These are phyloP conservation scores for Gossypium arboreum DNA, from an alignment of 345 rosid species.

Conservation along the genomic window DNA sequence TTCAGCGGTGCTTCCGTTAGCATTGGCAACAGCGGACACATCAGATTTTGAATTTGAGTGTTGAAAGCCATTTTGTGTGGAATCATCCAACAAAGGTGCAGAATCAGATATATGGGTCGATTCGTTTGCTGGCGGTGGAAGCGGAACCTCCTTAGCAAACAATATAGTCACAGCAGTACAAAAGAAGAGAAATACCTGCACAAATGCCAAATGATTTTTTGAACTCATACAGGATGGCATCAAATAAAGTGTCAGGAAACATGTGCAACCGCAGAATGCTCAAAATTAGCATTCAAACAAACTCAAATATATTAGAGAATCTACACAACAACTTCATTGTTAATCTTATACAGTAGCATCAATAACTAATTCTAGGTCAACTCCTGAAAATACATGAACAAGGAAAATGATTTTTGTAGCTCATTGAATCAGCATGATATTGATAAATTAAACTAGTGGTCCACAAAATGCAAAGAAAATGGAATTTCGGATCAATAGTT, in stretches of 20 bases:
- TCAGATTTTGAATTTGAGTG: constrained; percentile 42
- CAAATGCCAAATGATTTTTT: constrained; percentile 5
- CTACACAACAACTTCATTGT: background rate
- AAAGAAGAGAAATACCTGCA: constrained; percentile 79
- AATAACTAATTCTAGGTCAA: background rate
- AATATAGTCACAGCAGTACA: constrained; percentile 83
- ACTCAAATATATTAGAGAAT: background rate
- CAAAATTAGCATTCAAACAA: constrained; percentile 9
- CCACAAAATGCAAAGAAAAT: background rate
- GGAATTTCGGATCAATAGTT: background rate
- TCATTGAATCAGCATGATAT: background rate
- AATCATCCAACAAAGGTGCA: constrained; percentile 75
- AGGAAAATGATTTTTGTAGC: background rate
- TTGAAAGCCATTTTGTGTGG: constrained; percentile 40
- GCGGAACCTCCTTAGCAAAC: constrained; percentile 86
- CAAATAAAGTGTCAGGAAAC: background rate
- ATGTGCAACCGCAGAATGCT: background rate
- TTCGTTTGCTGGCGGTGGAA: constrained; percentile 33
- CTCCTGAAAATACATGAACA: background rate
- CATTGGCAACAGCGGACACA: constrained; percentile 18
- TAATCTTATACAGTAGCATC: background rate
- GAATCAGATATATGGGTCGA: constrained; percentile 51
- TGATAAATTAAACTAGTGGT: background rate
- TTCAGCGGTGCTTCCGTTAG: constrained; percentile 33
- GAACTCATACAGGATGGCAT: background rate